These are phyloP conservation scores for Colletotrichum horii DNA, from an alignment of 2,329 filamentous ascomycete species.

Conservation along the genomic window DNA sequence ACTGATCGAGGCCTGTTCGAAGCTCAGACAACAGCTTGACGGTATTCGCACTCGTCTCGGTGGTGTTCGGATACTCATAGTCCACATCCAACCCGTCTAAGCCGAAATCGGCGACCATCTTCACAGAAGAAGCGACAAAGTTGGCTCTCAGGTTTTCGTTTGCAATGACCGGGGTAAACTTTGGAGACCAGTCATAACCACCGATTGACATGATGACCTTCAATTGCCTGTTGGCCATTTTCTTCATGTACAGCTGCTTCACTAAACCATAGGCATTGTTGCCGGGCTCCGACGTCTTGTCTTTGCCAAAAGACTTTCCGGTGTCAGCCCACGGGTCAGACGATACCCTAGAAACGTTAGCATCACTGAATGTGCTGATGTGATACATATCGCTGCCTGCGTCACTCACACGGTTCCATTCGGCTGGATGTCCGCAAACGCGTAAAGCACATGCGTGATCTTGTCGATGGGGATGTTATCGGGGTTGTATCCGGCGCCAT, in stretches of 20 bases:
- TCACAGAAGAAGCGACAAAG: constrained; percentile 74
- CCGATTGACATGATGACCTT: constrained; percentile 83
- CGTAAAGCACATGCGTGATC: constrained; percentile 8
- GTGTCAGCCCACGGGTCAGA: constrained; percentile 38
- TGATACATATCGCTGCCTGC: background rate
- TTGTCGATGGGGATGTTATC: background rate
- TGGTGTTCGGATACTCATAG: constrained; percentile 41
- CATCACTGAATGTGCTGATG: too few species aligned
- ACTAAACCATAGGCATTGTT: constrained; percentile 81
- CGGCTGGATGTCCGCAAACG: constrained; percentile 5
- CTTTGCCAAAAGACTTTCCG: background rate
- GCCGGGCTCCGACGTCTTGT: constrained; percentile 34
- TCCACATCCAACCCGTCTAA: constrained; percentile 55
- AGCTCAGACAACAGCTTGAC: constrained; percentile 47
- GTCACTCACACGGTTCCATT: constrained; percentile 17
- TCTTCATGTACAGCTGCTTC: constrained; percentile 80
- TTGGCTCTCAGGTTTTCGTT: constrained; percentile 63
- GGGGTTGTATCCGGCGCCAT: constrained; percentile 4
- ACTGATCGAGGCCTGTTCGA: constrained; percentile 47
- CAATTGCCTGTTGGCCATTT: constrained; percentile 77
- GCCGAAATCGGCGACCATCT: constrained; percentile 75
- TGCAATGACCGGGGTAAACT: constrained; percentile 72
- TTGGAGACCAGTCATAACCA: constrained; percentile 82
- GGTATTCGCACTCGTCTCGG: constrained; percentile 42
- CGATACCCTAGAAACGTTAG: constrained; percentile 25